A percentile compares a stretch with the other conserved stretches of the same genome.
Evolutionary conservation across 306 rosid genomes (phyloP).

Genomic region (Elaeagnus macrophylla): DNA sequence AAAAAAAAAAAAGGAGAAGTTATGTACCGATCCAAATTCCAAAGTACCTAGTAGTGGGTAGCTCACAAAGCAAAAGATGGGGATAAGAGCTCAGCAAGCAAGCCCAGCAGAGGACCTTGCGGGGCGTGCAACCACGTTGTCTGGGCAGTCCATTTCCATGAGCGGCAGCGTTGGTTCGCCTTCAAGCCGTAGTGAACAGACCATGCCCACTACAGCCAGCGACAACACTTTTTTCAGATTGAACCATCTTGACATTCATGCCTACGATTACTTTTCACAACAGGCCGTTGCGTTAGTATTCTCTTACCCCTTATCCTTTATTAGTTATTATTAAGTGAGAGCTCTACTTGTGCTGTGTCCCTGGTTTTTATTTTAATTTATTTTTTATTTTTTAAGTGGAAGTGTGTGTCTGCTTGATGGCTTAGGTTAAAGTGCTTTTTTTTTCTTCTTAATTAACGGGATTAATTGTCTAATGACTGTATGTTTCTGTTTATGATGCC

Average conservation of each 20-base stretch:
- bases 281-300: slow-evolving; percentile 59
- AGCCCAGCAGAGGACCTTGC: slow-evolving; percentile 35
- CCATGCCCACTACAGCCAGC: slow-evolving; percentile 72
- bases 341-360: no score
- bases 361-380: no score
- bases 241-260: slow-evolving; percentile 62
- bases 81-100: slow-evolving; percentile 50
- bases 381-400: neutral
- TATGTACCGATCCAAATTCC: no score
- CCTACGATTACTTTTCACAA: slow-evolving; percentile 78
- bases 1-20: no score
- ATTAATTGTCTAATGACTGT: no score
- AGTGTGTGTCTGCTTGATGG: neutral
- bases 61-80: slow-evolving; percentile 30
- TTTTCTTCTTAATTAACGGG: no score
- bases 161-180: slow-evolving; percentile 89
- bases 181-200: slow-evolving; percentile 88
- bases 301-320: neutral
- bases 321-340: neutral
- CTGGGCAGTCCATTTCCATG: slow-evolving; percentile 76
- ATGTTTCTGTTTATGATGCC: no score
- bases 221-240: slow-evolving; percentile 51
- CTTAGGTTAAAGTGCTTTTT: no score
- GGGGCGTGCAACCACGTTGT: slow-evolving; percentile 38
- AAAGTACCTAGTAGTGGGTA: no score